Base-by-base conservation (phyloP, 2,329 filamentous ascomycete genomes). In the Venturia asperata region DNA sequence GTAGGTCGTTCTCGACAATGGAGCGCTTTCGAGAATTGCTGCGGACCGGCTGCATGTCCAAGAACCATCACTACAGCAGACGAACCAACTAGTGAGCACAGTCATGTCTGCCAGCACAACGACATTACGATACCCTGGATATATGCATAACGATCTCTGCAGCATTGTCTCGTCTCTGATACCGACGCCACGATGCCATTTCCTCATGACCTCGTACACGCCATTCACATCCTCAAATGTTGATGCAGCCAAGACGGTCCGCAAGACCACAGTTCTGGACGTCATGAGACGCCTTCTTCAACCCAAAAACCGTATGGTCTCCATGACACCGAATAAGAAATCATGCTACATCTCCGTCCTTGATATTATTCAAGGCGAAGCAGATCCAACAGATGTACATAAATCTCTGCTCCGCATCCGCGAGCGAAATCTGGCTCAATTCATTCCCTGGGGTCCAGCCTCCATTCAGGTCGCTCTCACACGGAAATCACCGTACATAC, bases 101-200 rank as follows among this genome's bases (percentile, higher is more conserved):
- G 95, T 99, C 75, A 99, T 99, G 94, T 97, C 92, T 43, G 94
- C 94, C 47, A 95, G 91, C 74, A 99, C 94, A 4, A 97, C 93
- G 11, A 97, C 95, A 2, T 85, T 99, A 62, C 86, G 94, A 73
- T 99, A 99, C 75, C 94, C 94, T 1, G 94, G 94, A 47, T 99
- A 99, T 79, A 99, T 99, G 94, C 94, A 99, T 81, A 99, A 99
- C 77, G 94, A 99, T 74, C 87, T 99, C 19, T 92, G 96, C 73
- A 94, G 93, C 77, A 97, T 99, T 71, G 84, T 99, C 66, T 94
- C 95, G 30, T 96, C 92, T 24, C 83, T 99, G 52, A 97, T 99
- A 68, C 94, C 94, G 1, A 99, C 93, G 0, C 95, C 94, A 11
- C 88, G 94, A 70, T 96, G 92, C 74, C 95, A 99, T 79, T 99